Percentiles rank a stretch among this genome's conserved stretches.
Conservation (phyloP, 2,329 filamentous ascomycete genomes). For the Sclerotinia sclerotiorum region DNA sequence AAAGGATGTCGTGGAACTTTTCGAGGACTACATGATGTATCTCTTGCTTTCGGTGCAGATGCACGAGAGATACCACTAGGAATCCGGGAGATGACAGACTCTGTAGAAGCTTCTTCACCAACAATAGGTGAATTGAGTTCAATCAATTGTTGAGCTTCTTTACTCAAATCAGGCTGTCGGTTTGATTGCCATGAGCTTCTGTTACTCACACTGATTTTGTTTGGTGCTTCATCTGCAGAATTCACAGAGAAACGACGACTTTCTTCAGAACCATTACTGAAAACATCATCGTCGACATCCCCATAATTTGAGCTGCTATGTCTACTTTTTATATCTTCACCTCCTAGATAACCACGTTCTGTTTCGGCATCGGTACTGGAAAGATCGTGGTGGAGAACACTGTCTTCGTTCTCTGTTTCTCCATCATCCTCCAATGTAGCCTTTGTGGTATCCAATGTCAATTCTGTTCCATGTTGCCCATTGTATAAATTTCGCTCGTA, state of each 20-base stretch:
- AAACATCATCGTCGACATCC: constrained; percentile 41
- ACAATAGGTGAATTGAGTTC: constrained; percentile 34
- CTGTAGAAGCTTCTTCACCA: constrained; percentile 37
- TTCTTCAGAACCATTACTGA: constrained; percentile 35
- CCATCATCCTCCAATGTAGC: constrained; percentile 28
- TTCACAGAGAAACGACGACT: constrained; percentile 35
- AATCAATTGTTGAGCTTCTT: constrained; percentile 31
- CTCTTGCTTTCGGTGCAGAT: constrained; percentile 40
- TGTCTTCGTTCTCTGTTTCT: constrained; percentile 24
- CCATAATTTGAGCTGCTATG: constrained; percentile 40
- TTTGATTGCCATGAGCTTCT: constrained; percentile 17
- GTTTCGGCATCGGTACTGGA: constrained; percentile 15
- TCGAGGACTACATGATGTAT: constrained; percentile 45
- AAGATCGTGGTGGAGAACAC: constrained; percentile 19
- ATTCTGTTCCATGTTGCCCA: constrained; percentile 30
- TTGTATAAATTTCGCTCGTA: constrained; percentile 33
- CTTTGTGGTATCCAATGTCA: constrained; percentile 28
- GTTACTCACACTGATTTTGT: constrained; percentile 1
- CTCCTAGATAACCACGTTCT: not conserved
- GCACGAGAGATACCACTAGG: constrained; percentile 37
- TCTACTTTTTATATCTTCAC: constrained; percentile 27
- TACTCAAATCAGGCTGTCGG: constrained; percentile 10
- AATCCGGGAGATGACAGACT: constrained; percentile 49
- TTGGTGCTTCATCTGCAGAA: constrained; percentile 33
- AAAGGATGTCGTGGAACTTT: constrained; percentile 64